Conservation (phyloP, 495 filamentous ascomycete species). For the Penicillium tannophilum region DNA sequence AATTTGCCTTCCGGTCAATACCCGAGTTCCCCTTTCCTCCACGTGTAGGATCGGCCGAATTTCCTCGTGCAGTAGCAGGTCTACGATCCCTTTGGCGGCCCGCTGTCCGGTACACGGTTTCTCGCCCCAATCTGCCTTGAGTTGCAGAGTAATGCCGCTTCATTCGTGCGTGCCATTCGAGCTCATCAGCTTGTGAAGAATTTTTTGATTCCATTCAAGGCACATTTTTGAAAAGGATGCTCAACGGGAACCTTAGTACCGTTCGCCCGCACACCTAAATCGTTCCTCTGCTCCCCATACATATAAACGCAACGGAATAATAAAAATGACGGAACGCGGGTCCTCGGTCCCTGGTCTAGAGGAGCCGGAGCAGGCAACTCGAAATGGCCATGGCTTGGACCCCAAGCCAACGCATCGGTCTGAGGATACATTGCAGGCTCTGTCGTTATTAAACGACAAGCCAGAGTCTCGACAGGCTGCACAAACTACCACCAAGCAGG, state of each 20-base stretch:
- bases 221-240: conserved; percentile 21
- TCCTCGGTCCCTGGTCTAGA: conserved; percentile 37
- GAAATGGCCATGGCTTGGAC: conserved; percentile 32
- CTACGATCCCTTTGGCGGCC: conserved; percentile 24
- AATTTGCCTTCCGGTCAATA: conserved; percentile 1
- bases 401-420: conserved; percentile 24
- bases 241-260: conserved; percentile 26
- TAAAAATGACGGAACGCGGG: conserved; percentile 40
- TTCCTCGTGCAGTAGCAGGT: conserved; percentile 45
- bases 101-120: conserved; percentile 43
- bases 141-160: conserved; percentile 42
- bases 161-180: conserved; percentile 33
- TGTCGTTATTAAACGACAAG: conserved; percentile 28
- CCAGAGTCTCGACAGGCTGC: conserved; percentile 24
- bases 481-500: conserved; percentile 30
- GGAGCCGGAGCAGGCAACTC: conserved; percentile 31
- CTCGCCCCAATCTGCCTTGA: conserved; percentile 17
- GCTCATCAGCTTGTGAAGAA: conserved; percentile 37
- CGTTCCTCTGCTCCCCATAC: background rate
- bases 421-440: conserved; percentile 28
- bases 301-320: conserved; percentile 18
- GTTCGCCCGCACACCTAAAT: conserved; percentile 23
- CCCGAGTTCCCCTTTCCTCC: conserved; percentile 8
- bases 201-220: conserved; percentile 5
- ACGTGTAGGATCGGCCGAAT: conserved; percentile 26